Conservation (phyloP, 2,329 filamentous ascomycete genomes). For the Plectosphaerella sp. region DNA sequence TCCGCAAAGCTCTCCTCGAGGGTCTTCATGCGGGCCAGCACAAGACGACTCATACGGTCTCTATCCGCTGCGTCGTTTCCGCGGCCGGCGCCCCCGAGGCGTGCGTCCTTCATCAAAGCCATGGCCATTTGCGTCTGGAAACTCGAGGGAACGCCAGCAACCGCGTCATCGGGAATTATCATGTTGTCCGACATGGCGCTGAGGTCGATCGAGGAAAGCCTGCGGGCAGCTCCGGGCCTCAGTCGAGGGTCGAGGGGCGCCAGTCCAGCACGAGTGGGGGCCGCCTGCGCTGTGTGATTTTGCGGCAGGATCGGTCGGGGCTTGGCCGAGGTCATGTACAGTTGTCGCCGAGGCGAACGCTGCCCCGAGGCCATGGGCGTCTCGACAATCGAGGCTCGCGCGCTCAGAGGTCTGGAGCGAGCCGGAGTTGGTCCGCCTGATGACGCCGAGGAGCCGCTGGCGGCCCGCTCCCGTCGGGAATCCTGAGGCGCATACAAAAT, state of each 20-base stretch:
- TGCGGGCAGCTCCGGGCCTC: slow-evolving; percentile 31
- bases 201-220: slow-evolving; percentile 63
- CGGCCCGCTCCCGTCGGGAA: slow-evolving; percentile 20
- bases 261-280: slow-evolving; percentile 51
- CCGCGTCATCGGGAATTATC: slow-evolving; percentile 54
- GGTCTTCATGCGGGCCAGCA: slow-evolving; percentile 87
- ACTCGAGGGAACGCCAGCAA: slow-evolving; percentile 64
- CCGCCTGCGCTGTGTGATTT: slow-evolving; percentile 48
- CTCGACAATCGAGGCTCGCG: slow-evolving; percentile 20
- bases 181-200: slow-evolving; percentile 71
- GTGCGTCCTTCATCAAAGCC: slow-evolving; percentile 55
- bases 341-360: slow-evolving; percentile 43
- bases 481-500: slow-evolving; percentile 75
- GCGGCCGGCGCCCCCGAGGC: slow-evolving; percentile 40
- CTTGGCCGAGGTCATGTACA: slow-evolving; percentile 40
- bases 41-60: slow-evolving; percentile 72
- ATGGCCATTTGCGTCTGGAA: slow-evolving; percentile 79
- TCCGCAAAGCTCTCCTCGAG: slow-evolving; percentile 88
- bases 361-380: slow-evolving; percentile 30
- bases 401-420: slow-evolving; percentile 21
- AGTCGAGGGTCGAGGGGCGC: slow-evolving; percentile 43
- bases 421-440: slow-evolving; percentile 14
- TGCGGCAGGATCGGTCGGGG: slow-evolving; percentile 54
- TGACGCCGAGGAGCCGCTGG: slow-evolving; percentile 40
- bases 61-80: slow-evolving; percentile 37